Evolutionary conservation across 805 yeast species (phyloP).

Genomic region (Metschnikowia santaceciliae): DNA sequence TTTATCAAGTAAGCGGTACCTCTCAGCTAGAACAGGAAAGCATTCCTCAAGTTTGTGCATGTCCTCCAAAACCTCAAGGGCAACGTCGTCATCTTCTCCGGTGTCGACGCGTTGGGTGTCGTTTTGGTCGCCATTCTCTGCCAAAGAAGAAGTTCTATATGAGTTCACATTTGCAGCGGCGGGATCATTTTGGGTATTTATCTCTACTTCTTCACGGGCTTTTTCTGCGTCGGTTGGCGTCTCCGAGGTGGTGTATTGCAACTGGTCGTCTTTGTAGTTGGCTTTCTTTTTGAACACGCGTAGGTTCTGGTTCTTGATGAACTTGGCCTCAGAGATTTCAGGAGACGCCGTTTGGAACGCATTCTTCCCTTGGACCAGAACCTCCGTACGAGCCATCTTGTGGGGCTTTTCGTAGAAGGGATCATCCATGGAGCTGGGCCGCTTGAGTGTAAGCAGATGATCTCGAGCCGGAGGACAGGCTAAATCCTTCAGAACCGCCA

Average conservation of each 20-base stretch:
- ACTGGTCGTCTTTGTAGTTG: neutral
- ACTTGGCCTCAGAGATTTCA: constrained; percentile 5
- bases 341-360: neutral
- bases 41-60: constrained; percentile 50
- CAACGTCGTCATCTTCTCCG: constrained; percentile 43
- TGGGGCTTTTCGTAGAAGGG: constrained; percentile 26
- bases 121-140: neutral
- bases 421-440: constrained; percentile 21
- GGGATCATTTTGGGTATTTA: neutral
- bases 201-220: neutral
- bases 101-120: neutral
- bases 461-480: constrained; percentile 8
- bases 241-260: neutral
- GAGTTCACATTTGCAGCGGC: neutral
- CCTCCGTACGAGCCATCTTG: constrained; percentile 9
- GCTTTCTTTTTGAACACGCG: constrained; percentile 6
- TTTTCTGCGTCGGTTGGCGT: constrained; percentile 3
- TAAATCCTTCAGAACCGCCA: constrained; percentile 5
- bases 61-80: constrained; percentile 53
- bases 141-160: neutral
- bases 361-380: neutral
- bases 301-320: constrained; percentile 17
- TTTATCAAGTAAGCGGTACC: constrained; percentile 51
- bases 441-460: constrained; percentile 8
- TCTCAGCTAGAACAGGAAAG: constrained; percentile 49